phyloP scores from a whole-genome alignment of 805 yeast genomes.

The Lipomyces sp. region DNA sequence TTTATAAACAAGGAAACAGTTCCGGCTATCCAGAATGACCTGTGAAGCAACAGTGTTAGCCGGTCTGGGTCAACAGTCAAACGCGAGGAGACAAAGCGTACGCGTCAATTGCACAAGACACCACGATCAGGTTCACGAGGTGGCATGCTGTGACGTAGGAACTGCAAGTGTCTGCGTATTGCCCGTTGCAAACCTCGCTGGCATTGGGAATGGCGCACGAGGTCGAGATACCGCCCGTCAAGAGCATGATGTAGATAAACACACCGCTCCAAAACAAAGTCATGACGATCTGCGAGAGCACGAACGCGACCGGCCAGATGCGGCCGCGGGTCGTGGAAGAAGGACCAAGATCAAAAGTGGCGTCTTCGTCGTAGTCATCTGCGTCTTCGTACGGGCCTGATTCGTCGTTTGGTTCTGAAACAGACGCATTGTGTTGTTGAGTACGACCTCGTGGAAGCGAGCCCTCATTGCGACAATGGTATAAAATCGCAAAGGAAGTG shows the following conservation, averaged over 20 bases:
- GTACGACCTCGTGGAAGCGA: no score
- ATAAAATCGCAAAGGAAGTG: background rate
- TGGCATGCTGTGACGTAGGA: constrained; percentile 16
- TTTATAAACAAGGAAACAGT: constrained; percentile 20
- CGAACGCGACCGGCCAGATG: constrained; percentile 14
- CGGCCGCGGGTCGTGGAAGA: background rate
- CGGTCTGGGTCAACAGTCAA: no score
- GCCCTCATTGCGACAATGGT: constrained; percentile 4
- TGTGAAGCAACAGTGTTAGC: background rate
- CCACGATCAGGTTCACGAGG: constrained; percentile 18
- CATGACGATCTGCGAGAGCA: constrained; percentile 10
- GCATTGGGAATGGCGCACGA: constrained; percentile 16
- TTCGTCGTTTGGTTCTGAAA: no score
- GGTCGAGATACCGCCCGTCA: constrained; percentile 24
- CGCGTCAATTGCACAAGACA: constrained; percentile 20
- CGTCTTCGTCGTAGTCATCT: background rate
- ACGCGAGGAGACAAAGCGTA: background rate
- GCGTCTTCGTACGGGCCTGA: background rate
- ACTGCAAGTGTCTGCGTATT: constrained; percentile 5
- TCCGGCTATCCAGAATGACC: constrained; percentile 19
- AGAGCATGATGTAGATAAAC: constrained; percentile 19
- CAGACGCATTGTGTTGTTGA: no score
- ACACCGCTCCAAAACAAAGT: constrained; percentile 16
- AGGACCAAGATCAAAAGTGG: background rate
- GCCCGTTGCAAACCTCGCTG: constrained; percentile 4